Evolutionary conservation across 371 early-diverging fungal species (phyloP).

Genomic region (Mortierella sp.): DNA sequence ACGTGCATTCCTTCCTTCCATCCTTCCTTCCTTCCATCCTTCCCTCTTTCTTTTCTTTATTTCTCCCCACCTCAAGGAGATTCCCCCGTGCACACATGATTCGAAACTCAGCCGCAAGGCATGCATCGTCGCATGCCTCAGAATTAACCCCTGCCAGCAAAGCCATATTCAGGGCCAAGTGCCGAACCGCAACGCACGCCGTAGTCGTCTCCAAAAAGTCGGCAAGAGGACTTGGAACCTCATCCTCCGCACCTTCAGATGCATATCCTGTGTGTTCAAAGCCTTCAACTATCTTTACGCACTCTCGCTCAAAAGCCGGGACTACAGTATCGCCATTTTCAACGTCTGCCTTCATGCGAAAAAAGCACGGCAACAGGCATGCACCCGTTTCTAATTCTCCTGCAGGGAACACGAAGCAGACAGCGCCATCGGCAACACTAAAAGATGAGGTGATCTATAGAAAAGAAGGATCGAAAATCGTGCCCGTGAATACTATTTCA

Average conservation of each 20-base stretch:
- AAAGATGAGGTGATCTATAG: constrained; percentile 45
- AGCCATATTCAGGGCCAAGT: neutral
- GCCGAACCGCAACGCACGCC: constrained; percentile 7
- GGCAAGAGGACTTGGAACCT: constrained; percentile 2
- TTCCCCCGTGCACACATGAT: no score
- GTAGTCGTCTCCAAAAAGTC: constrained; percentile 1
- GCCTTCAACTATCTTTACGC: neutral
- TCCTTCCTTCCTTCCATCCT: neutral
- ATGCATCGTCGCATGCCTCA: neutral
- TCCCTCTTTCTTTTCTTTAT: neutral
- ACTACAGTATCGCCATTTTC: neutral
- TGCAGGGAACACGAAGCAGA: neutral
- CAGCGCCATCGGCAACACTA: neutral
- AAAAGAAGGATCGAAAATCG: constrained; percentile 43
- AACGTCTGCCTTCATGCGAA: neutral
- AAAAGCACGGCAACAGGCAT: neutral
- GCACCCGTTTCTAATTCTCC: neutral
- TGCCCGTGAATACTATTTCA: constrained; percentile 14
- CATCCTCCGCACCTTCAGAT: neutral
- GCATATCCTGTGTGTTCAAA: no score
- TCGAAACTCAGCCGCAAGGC: constrained; percentile 11
- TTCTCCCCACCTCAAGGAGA: neutral
- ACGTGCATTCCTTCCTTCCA: no score
- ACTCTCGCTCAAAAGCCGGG: neutral
- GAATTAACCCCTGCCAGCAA: neutral